Percentiles rank a stretch among this genome's conserved stretches.
Evolutionary conservation across 805 yeast genomes (phyloP).

Genomic region (Alloascoidea hylecoeti): DNA sequence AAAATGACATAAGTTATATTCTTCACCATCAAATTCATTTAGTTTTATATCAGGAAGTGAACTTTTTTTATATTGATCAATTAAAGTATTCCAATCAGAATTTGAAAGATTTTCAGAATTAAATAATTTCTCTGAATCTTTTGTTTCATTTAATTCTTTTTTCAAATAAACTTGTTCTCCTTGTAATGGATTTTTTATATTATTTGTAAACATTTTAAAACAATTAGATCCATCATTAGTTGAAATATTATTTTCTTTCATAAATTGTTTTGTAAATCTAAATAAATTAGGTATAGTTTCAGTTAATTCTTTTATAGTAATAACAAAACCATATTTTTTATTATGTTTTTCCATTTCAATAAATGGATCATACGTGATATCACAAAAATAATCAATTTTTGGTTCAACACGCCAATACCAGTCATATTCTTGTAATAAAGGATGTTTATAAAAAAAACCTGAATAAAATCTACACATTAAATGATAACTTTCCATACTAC

Average conservation of each 20-base stretch:
- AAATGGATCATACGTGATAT: constrained; percentile 86
- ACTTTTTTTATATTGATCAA: constrained; percentile 11
- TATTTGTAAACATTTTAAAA: constrained; percentile 19
- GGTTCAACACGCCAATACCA: constrained; percentile 99
- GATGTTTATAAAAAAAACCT: constrained; percentile 72
- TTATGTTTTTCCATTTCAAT: constrained; percentile 53
- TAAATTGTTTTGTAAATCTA: constrained; percentile 53
- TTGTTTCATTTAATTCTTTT: no score
- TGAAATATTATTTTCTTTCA: constrained; percentile 28
- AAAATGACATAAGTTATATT: constrained; percentile 72
- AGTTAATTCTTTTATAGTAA: constrained; percentile 61
- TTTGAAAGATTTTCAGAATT: neutral
- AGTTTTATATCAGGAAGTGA: no score
- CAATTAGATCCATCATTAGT: no score
- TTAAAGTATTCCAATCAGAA: neutral
- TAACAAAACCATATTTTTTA: constrained; percentile 77
- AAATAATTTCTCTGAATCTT: neutral
- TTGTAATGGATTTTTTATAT: constrained; percentile 23
- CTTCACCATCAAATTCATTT: constrained; percentile 52
- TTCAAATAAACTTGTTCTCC: constrained; percentile 3
- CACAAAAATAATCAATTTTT: constrained; percentile 80
- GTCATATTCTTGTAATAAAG: constrained; percentile 50
- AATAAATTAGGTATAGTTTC: constrained; percentile 78
- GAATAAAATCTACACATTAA: constrained; percentile 93
- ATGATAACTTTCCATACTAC: constrained; percentile 71